These are phyloP conservation scores for Daedaleopsis sinensis DNA, from an alignment of 768 basidiomycete species.

Conservation along the genomic window DNA sequence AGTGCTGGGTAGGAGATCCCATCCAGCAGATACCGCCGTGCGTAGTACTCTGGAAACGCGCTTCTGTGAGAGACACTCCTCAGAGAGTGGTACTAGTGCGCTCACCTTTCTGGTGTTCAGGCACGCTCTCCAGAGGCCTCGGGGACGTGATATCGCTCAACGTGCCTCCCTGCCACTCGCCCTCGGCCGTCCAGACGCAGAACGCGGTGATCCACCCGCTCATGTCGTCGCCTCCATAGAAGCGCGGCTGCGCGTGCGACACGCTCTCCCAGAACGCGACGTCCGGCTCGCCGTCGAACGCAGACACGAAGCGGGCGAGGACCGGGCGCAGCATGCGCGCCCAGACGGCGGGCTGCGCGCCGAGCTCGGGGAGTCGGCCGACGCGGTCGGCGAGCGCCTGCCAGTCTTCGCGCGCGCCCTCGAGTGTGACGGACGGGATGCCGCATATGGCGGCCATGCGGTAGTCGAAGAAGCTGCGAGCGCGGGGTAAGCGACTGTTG, in stretches of 20 bases:
- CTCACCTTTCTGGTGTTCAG: not conserved
- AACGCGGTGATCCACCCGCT: slow-evolving; percentile 24
- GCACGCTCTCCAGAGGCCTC: not conserved
- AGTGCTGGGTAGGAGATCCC: slow-evolving; percentile 4
- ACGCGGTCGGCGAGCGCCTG: slow-evolving; percentile 19
- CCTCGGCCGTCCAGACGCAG: slow-evolving; percentile 16
- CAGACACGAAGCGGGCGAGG: slow-evolving; percentile 28
- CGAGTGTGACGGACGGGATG: slow-evolving; percentile 31
- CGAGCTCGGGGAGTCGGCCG: slow-evolving; percentile 28
- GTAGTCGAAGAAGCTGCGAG: no score
- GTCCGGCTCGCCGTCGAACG: slow-evolving; percentile 30
- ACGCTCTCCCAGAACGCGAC: slow-evolving; percentile 17
- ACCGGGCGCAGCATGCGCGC: slow-evolving; percentile 33
- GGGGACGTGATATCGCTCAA: not conserved
- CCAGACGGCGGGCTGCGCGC: slow-evolving; percentile 28
- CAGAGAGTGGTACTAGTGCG: no score
- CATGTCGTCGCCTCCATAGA: slow-evolving; percentile 7
- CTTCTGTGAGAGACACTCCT: no score
- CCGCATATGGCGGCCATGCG: slow-evolving; percentile 24
- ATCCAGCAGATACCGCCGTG: not conserved
- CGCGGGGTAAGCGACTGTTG: no score
- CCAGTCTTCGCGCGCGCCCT: slow-evolving; percentile 29
- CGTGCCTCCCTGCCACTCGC: slow-evolving; percentile 7
- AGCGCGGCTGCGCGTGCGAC: not conserved
- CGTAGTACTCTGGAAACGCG: no score